Evolutionary conservation across 352 stramenopile genomes (phyloP), one percentile per base, ranked within the genome.

Genomic region (Plasmopara viticola): DNA sequence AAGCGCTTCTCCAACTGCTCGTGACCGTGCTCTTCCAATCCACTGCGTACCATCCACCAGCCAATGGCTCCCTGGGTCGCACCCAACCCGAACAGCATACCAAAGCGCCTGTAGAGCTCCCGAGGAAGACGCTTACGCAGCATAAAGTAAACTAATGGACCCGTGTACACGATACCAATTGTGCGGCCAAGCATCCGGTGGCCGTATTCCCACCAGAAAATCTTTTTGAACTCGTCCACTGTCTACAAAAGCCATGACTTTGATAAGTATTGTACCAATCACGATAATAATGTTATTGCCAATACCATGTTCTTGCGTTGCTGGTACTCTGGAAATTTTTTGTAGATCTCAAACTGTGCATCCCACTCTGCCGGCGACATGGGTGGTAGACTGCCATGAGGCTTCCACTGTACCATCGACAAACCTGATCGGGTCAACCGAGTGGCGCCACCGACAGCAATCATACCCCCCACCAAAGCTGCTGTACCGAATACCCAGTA

Each of bases 41-140:
- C 97, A 58, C 87, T 98, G 71, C 97, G 96, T 44, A 99, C 97
- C 97, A 99, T 99, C 96, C 96, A 99, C 97, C 97, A 99, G 45
- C 97, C 97, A 17, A 99, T 90, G 29, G 38, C 77, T 48, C 77
- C 81, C 30, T 90, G 84, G 4, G 82, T 69, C 25, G 76, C 78
- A 37, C 84, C 79, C 13, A 91, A 68, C 43, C 74, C 59, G 30
- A 94, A 60, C 5, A 91, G 63, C 20, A 84, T 50, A 7, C 41
- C 78, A 38, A 94, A 86, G 34, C 73, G 81, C 13, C 55, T 67
- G 57, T 93, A 73, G 12, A 95, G 62, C 51, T 93, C 78, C 29
- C 67, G 68, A 0, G 84, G 84, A 2, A 95, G 64, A 40, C 67
- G 66, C 57, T 96, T 92, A 43, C 87, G 78, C 13, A 88, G 58